A percentile compares a stretch with the other conserved stretches of the same genome.
phyloP scores from a whole-genome alignment of 176 grass and related monocot genomes.

The Tuctoria greenei region DNA sequence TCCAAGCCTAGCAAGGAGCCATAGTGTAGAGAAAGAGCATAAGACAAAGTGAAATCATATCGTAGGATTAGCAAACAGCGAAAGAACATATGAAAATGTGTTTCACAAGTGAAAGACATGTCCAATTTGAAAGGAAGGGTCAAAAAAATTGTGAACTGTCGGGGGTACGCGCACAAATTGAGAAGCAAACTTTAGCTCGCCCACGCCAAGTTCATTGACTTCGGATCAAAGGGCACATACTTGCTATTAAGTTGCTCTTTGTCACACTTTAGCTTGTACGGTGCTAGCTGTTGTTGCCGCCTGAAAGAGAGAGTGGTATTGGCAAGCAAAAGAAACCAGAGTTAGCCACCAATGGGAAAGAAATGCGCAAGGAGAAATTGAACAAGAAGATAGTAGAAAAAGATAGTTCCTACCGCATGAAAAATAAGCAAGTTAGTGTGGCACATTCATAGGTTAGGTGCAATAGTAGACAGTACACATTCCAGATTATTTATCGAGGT shows the following conservation, averaged over 20 bases:
- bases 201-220: background rate
- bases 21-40: background rate
- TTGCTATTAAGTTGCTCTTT: constrained; percentile 80
- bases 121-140: background rate
- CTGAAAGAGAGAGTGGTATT: constrained; percentile 51
- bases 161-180: no score
- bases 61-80: constrained; percentile 8
- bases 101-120: background rate
- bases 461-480: no score
- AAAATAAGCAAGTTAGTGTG: constrained; percentile 14
- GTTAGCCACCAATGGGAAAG: background rate
- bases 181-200: no score
- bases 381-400: background rate
- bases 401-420: background rate
- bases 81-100: background rate
- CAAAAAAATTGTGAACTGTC: background rate
- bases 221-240: constrained; percentile 48
- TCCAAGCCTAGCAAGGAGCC: constrained; percentile 69
- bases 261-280: constrained; percentile 95
- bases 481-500: no score
- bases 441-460: background rate
- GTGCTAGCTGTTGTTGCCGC: constrained; percentile 78
- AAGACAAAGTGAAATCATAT: constrained; percentile 23
- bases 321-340: constrained; percentile 2
- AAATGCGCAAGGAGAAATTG: constrained; percentile 1